Base-by-base conservation (phyloP, 352 stramenopile species). In the Pythium sp. region DNA sequence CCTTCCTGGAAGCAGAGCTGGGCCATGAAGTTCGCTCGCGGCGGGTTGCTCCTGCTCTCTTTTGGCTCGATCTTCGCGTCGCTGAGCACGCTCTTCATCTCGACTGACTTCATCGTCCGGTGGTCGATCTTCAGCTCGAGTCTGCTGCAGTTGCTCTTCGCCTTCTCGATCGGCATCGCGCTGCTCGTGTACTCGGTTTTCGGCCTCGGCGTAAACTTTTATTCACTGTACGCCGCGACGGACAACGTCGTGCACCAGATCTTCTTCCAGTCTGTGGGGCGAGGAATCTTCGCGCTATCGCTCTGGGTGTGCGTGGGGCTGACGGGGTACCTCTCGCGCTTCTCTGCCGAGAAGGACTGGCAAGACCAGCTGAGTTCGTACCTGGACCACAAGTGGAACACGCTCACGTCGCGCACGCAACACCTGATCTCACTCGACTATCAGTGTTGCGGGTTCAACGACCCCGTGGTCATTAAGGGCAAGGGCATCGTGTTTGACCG, bases 381-480 rank as follows among this genome's bases (percentile, higher is more conserved):
- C 32, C 62, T 90, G 11, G 72, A 86, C 51, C 65, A 68, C 53
- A 68, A 80, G 20, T 88, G 81, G 81, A 79, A 71, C 41, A 58
- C 58, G 5, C 32, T 90, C 12, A 43, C 54, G 9, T 59, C 76
- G 1, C 54, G 63, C 4, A 70, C n/a, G 6, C 75, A 87, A 38
- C 71, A 83, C 36, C 36, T 65, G 4, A 73, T 85, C 51, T 73
- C 76, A 22, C 58, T 90, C 4, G 73, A 84, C 30, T 84, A 81
- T 46, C 61, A 67, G 5, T 88, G 81, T 58, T 90, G 79, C 51
- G 81, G 81, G 8, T 90, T 86, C 43, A 76, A 85, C 47, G 76
- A 87, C 20, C 79, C 81, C 5, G 36, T 76, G 14, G 53, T 84
- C 2, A 49, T 84, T 1, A 64, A 65, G 8, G 70, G 70, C 8